Conservation (phyloP, 2,329 filamentous ascomycete genomes). For the Aspergillus floridensis region DNA sequence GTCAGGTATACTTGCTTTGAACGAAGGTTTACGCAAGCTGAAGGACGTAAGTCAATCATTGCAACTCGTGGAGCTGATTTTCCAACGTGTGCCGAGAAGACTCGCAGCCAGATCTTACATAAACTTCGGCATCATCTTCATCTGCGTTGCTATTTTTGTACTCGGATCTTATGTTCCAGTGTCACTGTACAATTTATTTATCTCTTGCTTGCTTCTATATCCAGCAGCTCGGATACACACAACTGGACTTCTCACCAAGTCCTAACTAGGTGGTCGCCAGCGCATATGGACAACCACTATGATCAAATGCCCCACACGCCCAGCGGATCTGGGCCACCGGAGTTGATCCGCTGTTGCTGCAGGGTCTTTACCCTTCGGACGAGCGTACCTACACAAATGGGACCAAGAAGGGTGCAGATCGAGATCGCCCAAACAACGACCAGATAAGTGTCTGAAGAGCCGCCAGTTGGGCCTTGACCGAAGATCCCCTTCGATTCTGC, state of each 20-base stretch:
- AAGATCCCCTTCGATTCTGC: slow-evolving; percentile 47
- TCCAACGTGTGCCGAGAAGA: background rate
- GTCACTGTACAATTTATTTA: background rate
- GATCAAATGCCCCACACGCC: background rate
- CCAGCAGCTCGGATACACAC: no score
- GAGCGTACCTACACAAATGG: background rate
- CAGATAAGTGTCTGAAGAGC: background rate
- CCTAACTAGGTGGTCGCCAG: no score
- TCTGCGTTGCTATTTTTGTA: background rate
- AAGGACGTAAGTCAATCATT: background rate
- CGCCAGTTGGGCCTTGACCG: background rate
- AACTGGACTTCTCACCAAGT: no score
- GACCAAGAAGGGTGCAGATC: background rate
- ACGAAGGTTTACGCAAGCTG: background rate
- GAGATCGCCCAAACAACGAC: background rate
- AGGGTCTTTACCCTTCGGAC: background rate
- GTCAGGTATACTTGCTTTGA: background rate
- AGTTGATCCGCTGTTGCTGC: background rate
- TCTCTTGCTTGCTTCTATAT: no score
- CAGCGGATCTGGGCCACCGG: background rate
- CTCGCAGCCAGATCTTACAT: background rate
- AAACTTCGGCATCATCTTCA: background rate
- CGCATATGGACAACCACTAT: background rate
- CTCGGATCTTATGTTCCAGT: background rate
- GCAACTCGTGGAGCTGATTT: background rate